Evolutionary conservation across 441 rosid genomes (phyloP), one percentile per base, ranked within the genome.

Genomic region (Gossypium gossypioides): DNA sequence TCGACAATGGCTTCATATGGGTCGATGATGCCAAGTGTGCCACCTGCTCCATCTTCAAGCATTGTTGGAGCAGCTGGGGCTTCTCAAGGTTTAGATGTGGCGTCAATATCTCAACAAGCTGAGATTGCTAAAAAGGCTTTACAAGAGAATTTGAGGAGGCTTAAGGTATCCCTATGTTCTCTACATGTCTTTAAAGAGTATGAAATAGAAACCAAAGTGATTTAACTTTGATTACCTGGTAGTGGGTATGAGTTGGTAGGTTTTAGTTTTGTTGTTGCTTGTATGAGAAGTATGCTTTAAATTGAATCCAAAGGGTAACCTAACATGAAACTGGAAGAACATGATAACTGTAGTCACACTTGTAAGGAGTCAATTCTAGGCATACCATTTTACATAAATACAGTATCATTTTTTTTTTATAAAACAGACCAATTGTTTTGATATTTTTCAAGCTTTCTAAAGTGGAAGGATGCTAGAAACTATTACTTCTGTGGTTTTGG

Each of bases 61-160:
- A 81, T 87, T 72, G 90, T 84, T 67, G 87, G 91, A 37, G 79
- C 74, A 2, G 71, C 81, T 76, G 84, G 84, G 46, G 63, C 76
- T 24, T 77, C 85, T 74, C 86, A 80, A 68, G 82, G 78, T 69
- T 52, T 81, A 69, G 94, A 93, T 81, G 75, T 76, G 37, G 62
- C 85, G 80, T 84, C 93, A 2, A 83, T 94, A 72, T 74, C 93
- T 2, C 90, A 89, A 75, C 93, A 89, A 75, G 91, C 92, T 6
- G 93, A 88, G 75, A 72, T 78, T 84, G 89, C 98, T 42, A 85
- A 74, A 74, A 92, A 82, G 79, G 96, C 96, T 71, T 77, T 94
- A 85, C 81, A 71, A 50, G 83, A 88, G 6, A 90, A 75, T 70
- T 68, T 82, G 60, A 77, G 59, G 75, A 89, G 85, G 84, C 84